These are phyloP conservation scores for Starmera pachycereana DNA, from an alignment of 805 yeast species.

Conservation along the genomic window DNA sequence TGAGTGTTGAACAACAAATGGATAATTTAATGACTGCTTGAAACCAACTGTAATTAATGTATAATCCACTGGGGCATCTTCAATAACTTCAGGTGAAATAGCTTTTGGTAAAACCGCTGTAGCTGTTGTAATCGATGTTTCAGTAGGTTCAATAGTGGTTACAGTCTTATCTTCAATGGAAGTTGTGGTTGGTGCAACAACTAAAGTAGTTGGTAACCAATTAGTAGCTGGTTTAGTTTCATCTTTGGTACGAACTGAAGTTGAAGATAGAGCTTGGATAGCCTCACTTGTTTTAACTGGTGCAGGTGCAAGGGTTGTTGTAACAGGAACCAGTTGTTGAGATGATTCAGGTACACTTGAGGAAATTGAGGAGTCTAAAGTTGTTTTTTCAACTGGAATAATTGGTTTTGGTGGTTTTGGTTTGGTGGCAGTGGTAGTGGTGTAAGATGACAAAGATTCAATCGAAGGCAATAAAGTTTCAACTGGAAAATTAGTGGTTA, in stretches of 20 bases:
- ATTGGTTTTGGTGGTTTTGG: not conserved
- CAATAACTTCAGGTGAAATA: constrained; percentile 50
- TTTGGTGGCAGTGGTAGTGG: not conserved
- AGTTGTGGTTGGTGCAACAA: constrained; percentile 24
- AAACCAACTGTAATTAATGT: constrained; percentile 68
- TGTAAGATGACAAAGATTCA: not conserved
- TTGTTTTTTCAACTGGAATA: not conserved
- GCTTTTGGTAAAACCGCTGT: constrained; percentile 53
- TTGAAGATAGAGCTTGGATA: not conserved
- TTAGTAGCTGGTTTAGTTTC: constrained; percentile 11
- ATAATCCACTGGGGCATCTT: constrained; percentile 37
- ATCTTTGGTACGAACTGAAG: not conserved
- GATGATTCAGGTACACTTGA: constrained; percentile 1
- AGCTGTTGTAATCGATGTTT: too few species aligned
- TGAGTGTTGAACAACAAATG: constrained; percentile 65
- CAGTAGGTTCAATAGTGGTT: constrained; percentile 28
- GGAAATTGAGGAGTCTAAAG: not conserved
- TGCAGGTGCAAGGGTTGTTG: constrained; percentile 5
- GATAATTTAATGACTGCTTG: constrained; percentile 69
- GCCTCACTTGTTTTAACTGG: constrained; percentile 2
- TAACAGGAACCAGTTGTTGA: constrained; percentile 14
- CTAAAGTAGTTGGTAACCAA: constrained; percentile 36
- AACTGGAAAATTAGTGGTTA: not conserved
- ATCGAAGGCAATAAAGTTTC: not conserved
- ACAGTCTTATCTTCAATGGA: constrained; percentile 13